A percentile compares a stretch with the other conserved stretches of the same genome.
Evolutionary conservation across 768 basidiomycete genomes (phyloP).

Genomic region (Tylopilus balloui): DNA sequence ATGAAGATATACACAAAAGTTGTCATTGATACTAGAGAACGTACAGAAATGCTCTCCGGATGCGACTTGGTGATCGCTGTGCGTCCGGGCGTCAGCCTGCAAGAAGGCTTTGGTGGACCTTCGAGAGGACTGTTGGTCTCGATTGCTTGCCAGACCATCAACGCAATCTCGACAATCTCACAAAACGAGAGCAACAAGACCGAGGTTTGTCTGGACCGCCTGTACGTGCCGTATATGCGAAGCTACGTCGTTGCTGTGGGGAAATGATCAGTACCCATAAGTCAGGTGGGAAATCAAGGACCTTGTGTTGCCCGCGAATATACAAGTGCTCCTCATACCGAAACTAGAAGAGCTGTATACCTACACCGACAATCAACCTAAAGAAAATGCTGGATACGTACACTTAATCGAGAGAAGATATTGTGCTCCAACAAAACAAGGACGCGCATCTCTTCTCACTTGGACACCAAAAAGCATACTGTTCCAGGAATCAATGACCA

Average conservation of each 20-base stretch:
- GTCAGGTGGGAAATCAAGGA: neutral
- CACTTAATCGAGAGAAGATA: conserved; percentile 14
- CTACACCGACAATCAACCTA: conserved; percentile 9
- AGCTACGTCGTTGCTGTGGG: conserved; percentile 29
- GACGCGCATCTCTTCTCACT: conserved; percentile 16
- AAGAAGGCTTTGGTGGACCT: conserved; percentile 11
- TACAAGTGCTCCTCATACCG: conserved; percentile 32
- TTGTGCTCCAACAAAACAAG: conserved; percentile 3
- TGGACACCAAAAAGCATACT: conserved; percentile 22
- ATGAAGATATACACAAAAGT: conserved; percentile 29
- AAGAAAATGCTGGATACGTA: conserved; percentile 5
- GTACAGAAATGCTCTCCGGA: conserved; percentile 15
- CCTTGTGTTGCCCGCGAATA: conserved; percentile 33
- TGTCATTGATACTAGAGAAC: conserved; percentile 20
- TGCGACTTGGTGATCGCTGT: conserved; percentile 7
- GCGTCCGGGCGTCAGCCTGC: neutral
- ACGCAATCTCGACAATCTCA: conserved; percentile 23
- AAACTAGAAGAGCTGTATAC: conserved; percentile 26
- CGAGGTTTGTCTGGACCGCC: conserved; percentile 20
- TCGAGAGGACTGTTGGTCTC: conserved; percentile 22
- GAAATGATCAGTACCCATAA: conserved; percentile 4
- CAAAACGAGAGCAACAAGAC: conserved; percentile 14
- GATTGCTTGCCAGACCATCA: conserved; percentile 26
- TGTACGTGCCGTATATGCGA: conserved; percentile 33
- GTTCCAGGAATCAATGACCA: neutral